Evolutionary conservation across 1,284 basidiomycete genomes (phyloP).

Genomic region (Apiotrichum gamsii): DNA sequence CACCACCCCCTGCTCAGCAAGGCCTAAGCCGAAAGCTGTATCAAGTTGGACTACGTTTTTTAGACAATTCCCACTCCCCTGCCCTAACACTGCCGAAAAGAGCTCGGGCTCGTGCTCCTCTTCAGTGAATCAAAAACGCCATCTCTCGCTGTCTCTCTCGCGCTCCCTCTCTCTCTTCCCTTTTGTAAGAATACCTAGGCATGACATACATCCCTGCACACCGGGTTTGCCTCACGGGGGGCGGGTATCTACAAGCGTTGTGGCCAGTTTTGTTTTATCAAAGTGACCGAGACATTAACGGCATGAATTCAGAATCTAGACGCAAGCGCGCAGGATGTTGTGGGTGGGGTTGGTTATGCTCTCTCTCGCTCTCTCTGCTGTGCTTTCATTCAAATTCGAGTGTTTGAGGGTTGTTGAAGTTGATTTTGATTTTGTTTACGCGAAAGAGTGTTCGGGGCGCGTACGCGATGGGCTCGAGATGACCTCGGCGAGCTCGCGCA

Average conservation of each 20-base stretch:
- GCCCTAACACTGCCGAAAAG: too few relatives aligned
- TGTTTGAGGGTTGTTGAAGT: too few relatives aligned
- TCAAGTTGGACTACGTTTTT: too few relatives aligned
- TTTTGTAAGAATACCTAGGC: conserved; percentile 5
- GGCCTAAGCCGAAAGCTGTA: conserved; percentile 1
- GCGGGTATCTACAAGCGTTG: conserved; percentile 15
- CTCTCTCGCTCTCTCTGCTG: too few relatives aligned
- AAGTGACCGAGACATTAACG: conserved; percentile 2
- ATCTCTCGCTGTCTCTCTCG: too few relatives aligned
- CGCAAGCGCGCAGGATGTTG: neutral
- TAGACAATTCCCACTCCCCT: too few relatives aligned
- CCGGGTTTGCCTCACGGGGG: conserved; percentile 4
- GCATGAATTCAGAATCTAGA: neutral
- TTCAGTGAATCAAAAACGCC: too few relatives aligned
- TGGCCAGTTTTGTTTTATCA: conserved; percentile 1
- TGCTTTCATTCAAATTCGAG: too few relatives aligned
- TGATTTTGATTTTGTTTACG: too few relatives aligned
- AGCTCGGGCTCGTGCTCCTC: too few relatives aligned
- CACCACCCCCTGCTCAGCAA: conserved; percentile 3
- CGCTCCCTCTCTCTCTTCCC: neutral
- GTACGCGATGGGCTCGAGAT: conserved; percentile 39
- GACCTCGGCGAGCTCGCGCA: conserved; percentile 46
- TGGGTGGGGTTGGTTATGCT: neutral
- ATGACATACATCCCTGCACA: conserved; percentile 12
- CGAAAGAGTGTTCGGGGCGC: conserved; percentile 15